Evolutionary conservation across 345 rosid genomes (phyloP).

Genomic region (Euphorbia pulcherrima): DNA sequence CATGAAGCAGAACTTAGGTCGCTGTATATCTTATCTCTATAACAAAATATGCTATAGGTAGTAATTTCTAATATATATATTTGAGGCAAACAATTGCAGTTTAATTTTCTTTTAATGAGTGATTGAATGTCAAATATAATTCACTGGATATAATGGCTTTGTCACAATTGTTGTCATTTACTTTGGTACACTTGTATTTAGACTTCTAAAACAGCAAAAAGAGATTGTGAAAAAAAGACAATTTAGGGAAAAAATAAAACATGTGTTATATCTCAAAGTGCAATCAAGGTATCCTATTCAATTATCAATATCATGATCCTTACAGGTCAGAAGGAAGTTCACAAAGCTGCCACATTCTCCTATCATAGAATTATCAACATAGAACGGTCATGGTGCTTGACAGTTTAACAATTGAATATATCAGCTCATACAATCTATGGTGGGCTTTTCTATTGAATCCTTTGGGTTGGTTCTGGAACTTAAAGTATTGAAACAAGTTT

Average conservation of each 20-base stretch:
- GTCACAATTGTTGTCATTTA: background rate
- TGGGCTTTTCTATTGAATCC: background rate
- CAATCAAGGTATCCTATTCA: background rate
- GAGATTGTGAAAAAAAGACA: background rate
- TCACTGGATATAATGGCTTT: background rate
- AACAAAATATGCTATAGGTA: background rate
- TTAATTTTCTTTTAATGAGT: background rate
- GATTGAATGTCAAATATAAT: background rate
- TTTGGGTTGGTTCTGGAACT: background rate
- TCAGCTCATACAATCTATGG: background rate
- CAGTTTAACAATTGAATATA: background rate
- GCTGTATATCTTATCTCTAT: background rate
- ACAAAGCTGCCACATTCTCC: slow-evolving; percentile 1
- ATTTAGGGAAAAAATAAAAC: background rate
- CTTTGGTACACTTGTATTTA: background rate
- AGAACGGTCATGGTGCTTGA: background rate
- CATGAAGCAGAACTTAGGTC: background rate
- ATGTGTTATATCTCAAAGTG: background rate
- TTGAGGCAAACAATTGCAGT: background rate
- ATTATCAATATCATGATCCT: background rate
- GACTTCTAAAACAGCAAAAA: background rate
- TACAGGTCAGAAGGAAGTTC: background rate
- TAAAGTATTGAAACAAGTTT: background rate
- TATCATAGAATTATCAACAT: background rate
- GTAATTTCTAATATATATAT: no score